Evolutionary conservation across 1,139 yeast species (phyloP).

Genomic region (Hanseniaspora sp.): DNA sequence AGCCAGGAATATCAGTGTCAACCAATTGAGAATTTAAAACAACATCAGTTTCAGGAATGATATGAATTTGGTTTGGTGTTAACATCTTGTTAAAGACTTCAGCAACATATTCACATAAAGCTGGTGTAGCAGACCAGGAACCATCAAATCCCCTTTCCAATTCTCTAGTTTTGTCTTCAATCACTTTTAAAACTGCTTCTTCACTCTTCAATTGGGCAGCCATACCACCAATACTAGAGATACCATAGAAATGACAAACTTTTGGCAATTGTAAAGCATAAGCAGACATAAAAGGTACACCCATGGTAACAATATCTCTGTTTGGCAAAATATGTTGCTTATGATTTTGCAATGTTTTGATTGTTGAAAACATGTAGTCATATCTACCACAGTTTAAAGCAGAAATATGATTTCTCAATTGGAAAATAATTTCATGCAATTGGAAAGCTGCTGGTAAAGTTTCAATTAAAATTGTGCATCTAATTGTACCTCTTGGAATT

Average conservation of each 20-base stretch:
- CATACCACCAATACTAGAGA: constrained; percentile 78
- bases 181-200: constrained; percentile 54
- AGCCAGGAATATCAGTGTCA: constrained; percentile 53
- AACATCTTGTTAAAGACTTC: constrained; percentile 69
- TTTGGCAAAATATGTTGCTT: constrained; percentile 55
- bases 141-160: constrained; percentile 72
- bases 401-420: constrained; percentile 54
- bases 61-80: constrained; percentile 67
- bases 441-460: constrained; percentile 65
- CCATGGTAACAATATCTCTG: constrained; percentile 65
- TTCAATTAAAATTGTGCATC: constrained; percentile 63
- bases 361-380: constrained; percentile 64
- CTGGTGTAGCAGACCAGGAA: constrained; percentile 84
- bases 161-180: constrained; percentile 61
- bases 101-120: constrained; percentile 63
- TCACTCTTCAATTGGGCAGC: constrained; percentile 67
- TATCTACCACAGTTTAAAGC: constrained; percentile 70
- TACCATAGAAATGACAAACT: constrained; percentile 60
- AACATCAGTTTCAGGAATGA: constrained; percentile 29
- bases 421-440: constrained; percentile 61
- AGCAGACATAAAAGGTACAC: constrained; percentile 64
- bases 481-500: constrained; percentile 56
- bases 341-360: constrained; percentile 51
- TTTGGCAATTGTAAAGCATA: constrained; percentile 57
- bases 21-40: constrained; percentile 30